phyloP scores from a whole-genome alignment of 2,329 filamentous ascomycete genomes.

The Elsinoe batatas region DNA sequence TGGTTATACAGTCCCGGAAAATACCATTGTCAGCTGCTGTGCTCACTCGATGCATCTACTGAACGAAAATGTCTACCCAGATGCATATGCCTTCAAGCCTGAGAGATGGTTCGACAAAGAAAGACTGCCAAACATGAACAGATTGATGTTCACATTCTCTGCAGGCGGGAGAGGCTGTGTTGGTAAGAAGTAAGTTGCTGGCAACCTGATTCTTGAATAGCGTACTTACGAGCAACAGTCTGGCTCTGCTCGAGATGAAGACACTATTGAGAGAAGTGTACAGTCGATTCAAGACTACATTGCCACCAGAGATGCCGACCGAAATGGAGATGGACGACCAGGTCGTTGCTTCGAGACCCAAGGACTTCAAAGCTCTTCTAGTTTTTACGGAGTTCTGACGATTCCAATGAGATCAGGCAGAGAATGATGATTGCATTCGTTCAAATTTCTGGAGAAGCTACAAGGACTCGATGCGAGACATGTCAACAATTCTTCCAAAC shows the following conservation, averaged over 20 bases:
- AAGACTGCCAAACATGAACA: constrained; percentile 34
- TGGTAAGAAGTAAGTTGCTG: constrained; percentile 12
- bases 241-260: constrained; percentile 17
- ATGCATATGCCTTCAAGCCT: constrained; percentile 36
- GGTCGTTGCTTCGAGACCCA: constrained; percentile 14
- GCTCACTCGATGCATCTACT: constrained; percentile 38
- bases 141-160: constrained; percentile 17
- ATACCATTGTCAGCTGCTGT: constrained; percentile 38
- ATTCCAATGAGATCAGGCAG: too few relatives aligned
- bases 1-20: constrained; percentile 28
- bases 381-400: too few relatives aligned
- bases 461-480: too few relatives aligned
- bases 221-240: neutral
- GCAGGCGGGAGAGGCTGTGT: constrained; percentile 15
- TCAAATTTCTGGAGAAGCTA: too few relatives aligned
- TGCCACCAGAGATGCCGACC: constrained; percentile 9
- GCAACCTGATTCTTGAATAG: neutral
- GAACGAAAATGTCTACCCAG: constrained; percentile 34
- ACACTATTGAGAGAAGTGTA: constrained; percentile 15
- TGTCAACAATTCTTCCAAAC: too few relatives aligned
- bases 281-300: constrained; percentile 1
- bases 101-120: constrained; percentile 38
- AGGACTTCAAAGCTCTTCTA: constrained; percentile 14
- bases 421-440: too few relatives aligned
- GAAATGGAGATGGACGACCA: constrained; percentile 16